Conservation (phyloP, 192 early-diverging fungal genomes). For the Coemansia javaensis region DNA sequence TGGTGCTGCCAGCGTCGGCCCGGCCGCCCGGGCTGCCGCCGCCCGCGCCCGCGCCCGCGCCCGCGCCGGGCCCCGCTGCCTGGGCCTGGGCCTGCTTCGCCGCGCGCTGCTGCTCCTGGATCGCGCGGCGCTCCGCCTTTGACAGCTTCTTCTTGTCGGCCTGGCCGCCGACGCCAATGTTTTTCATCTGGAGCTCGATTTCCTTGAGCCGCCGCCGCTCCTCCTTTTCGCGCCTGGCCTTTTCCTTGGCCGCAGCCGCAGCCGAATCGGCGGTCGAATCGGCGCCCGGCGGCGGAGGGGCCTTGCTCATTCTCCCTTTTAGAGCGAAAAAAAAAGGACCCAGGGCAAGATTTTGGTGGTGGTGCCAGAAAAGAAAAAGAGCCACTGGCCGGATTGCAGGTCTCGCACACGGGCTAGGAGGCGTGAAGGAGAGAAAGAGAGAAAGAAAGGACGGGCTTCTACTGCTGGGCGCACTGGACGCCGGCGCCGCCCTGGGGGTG, state of each 20-base stretch:
- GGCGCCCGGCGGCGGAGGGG: too few relatives aligned
- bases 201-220: constrained; percentile 34
- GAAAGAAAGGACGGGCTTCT: constrained; percentile 17
- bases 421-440: neutral
- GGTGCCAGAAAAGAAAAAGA: too few relatives aligned
- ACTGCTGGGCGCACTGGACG: constrained; percentile 97
- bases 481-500: constrained; percentile 58
- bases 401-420: too few relatives aligned
- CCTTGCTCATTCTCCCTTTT: constrained; percentile 7
- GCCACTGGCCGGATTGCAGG: too few relatives aligned
- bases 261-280: constrained; percentile 4
- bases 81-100: constrained; percentile 55
- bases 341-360: constrained; percentile 74
- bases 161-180: constrained; percentile 16
- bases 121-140: constrained; percentile 82
- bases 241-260: constrained; percentile 10
- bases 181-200: constrained; percentile 27
- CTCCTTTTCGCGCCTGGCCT: constrained; percentile 25
- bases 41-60: constrained; percentile 15
- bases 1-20: neutral
- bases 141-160: constrained; percentile 65
- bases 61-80: neutral
- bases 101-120: constrained; percentile 79
- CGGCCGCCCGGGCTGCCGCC: constrained; percentile 7
- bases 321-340: neutral